Base-by-base conservation (phyloP, 2,329 filamentous ascomycete species). In the Madurella fahalii region DNA sequence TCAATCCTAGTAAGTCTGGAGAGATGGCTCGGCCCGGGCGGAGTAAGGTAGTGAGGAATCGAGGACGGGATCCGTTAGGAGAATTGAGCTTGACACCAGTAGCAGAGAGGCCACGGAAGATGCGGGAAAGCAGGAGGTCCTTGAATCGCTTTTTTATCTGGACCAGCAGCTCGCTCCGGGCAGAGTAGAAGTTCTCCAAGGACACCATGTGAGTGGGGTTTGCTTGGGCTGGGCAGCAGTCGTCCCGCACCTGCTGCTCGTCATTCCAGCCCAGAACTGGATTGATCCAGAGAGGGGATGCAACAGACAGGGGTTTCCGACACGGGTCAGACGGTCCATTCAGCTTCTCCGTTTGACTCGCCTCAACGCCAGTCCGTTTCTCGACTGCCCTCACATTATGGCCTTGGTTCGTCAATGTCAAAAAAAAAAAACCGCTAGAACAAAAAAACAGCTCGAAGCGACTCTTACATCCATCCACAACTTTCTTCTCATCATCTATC, bases 131-230 rank as follows among this genome's bases (percentile, higher is more conserved):
- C 44, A 31, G 39, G 50, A 50, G 54, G 56, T 41, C 48, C 53
- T 58, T 60, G 48, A 59, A 56, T 57, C 52, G 48, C 52, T 57
- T 55, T 60, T 57, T 61, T 56, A 55, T 53, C 44, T 41, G 50
- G 40, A 37, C 42, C 41, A 45, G 46, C 41, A 56, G 32, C 51
- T 56, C 53, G 51, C 53, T 59, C 42, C 57, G 39, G 18, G 18
- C 37, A 31, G 43, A 13, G 42, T 54, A 54, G 59, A 55, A 59
- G 58, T 54, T 54, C 54, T 55, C 61, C 53, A 45, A 59, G 47
- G 52, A 47, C 53, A 40, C 46, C 40, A 49, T 52, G 52, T 15
- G 39, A 41, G 60, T 61, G 59, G 61, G 53, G 57, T 54, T 45
- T 39, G 31, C 56, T 37, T 37, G 15, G 41, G 53, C 52, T 49